These are phyloP conservation scores for Fusarium papillatum DNA, from an alignment of 2,329 filamentous ascomycete species.

Conservation along the genomic window DNA sequence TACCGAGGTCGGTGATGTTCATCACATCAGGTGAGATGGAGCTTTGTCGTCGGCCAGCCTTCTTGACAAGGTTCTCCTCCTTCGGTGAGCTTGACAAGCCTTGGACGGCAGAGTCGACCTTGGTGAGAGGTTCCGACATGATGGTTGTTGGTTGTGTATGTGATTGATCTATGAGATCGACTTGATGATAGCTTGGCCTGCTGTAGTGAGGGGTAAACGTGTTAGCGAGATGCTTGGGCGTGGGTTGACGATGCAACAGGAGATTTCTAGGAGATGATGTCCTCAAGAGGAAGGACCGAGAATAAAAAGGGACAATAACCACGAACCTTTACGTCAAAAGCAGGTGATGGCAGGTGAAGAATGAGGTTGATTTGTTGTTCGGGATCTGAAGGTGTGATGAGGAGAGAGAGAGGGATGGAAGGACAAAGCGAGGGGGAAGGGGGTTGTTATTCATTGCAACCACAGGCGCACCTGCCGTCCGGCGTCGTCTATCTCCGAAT, in stretches of 20 bases:
- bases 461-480: slow-evolving; percentile 34
- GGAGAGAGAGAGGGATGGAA: slow-evolving; percentile 43
- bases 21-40: slow-evolving; percentile 76
- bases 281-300: slow-evolving; percentile 4
- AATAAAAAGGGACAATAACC: not conserved
- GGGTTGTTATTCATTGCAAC: slow-evolving; percentile 52
- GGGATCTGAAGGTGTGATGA: slow-evolving; percentile 42
- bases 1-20: slow-evolving; percentile 90
- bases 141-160: slow-evolving; percentile 37
- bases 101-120: slow-evolving; percentile 93
- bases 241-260: slow-evolving; percentile 4
- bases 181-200: slow-evolving; percentile 23
- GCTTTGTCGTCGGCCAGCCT: slow-evolving; percentile 75
- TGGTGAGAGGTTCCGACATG: slow-evolving; percentile 74
- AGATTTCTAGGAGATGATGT: not conserved
- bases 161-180: slow-evolving; percentile 40
- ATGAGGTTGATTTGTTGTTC: slow-evolving; percentile 32
- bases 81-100: slow-evolving; percentile 79
- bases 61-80: slow-evolving; percentile 59
- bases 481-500: slow-evolving; percentile 31
- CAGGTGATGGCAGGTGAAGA: slow-evolving; percentile 37
- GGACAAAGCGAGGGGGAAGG: slow-evolving; percentile 44
- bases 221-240: slow-evolving; percentile 20
- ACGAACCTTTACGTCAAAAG: slow-evolving; percentile 42
- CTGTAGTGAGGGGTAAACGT: slow-evolving; percentile 20